Conservation (phyloP, 2,329 filamentous ascomycete species). For the Cordyceps javanica region DNA sequence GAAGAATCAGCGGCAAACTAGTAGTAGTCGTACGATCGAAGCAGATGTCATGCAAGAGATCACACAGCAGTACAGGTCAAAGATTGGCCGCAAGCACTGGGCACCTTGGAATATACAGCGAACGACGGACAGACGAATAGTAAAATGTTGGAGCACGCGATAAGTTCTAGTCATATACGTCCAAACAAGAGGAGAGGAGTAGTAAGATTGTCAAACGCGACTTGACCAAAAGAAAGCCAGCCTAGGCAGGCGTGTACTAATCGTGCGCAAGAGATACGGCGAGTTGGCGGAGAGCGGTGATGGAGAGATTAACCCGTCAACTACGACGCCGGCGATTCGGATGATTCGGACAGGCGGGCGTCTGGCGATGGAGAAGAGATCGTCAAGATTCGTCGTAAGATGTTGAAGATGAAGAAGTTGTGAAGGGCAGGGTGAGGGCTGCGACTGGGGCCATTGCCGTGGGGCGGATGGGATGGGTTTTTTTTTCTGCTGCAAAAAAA, state of each 20-base stretch:
- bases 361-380: background rate
- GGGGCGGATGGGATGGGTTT: background rate
- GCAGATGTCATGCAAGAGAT: slow-evolving; percentile 8
- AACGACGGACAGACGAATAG: background rate
- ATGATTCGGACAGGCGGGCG: too few relatives aligned
- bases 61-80: slow-evolving; percentile 2
- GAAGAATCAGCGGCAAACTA: background rate
- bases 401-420: background rate
- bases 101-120: slow-evolving; percentile 3
- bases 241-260: background rate
- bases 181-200: background rate
- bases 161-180: slow-evolving; percentile 8
- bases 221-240: background rate
- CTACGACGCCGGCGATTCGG: background rate
- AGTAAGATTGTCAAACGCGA: background rate
- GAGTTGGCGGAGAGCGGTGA: background rate
- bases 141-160: slow-evolving; percentile 1
- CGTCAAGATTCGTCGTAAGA: background rate
- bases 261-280: background rate
- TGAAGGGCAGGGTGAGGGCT: background rate
- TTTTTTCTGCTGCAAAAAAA: background rate
- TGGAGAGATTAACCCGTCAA: background rate
- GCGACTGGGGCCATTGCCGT: background rate
- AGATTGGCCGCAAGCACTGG: slow-evolving; percentile 5
- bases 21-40: background rate